A percentile compares a stretch with the other conserved stretches of the same genome.
phyloP scores from a whole-genome alignment of 495 filamentous ascomycete species.

The Immersiella caudata region DNA sequence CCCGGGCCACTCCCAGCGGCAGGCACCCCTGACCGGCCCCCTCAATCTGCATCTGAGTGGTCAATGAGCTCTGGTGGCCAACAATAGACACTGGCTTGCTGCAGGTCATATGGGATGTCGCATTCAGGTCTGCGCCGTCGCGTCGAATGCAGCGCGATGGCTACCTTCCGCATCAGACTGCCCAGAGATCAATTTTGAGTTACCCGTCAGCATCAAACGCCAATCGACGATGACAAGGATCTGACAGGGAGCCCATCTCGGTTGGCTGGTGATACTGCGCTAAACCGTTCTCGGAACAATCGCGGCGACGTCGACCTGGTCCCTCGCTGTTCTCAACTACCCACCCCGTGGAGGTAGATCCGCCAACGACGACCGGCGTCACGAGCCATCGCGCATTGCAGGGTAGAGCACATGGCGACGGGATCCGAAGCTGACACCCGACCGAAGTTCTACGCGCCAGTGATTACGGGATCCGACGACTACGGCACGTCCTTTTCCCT shows the following conservation, averaged over 20 bases:
- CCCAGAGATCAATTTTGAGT: neutral
- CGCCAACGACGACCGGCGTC: neutral
- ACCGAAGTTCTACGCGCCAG: neutral
- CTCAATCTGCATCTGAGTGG: conserved; percentile 8
- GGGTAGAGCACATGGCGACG: conserved; percentile 24
- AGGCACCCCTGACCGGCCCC: conserved; percentile 2
- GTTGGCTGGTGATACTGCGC: neutral
- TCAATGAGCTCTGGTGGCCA: conserved; percentile 5
- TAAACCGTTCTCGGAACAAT: neutral
- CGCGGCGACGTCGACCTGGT: neutral
- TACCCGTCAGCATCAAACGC: neutral
- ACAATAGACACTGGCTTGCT: neutral
- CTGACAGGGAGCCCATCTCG: neutral
- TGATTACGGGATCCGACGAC: conserved; percentile 18
- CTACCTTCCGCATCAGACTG: neutral
- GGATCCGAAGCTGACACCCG: conserved; percentile 11
- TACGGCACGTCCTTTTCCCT: conserved; percentile 20
- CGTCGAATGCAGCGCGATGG: neutral
- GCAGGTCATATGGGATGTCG: neutral
- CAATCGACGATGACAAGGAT: neutral
- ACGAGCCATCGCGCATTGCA: neutral
- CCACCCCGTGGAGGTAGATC: neutral
- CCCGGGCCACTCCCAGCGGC: neutral
- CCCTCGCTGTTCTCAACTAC: neutral
- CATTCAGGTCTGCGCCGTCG: neutral